Evolutionary conservation across 768 basidiomycete species (phyloP).

Genomic region (Phanerodontia chrysosporium): DNA sequence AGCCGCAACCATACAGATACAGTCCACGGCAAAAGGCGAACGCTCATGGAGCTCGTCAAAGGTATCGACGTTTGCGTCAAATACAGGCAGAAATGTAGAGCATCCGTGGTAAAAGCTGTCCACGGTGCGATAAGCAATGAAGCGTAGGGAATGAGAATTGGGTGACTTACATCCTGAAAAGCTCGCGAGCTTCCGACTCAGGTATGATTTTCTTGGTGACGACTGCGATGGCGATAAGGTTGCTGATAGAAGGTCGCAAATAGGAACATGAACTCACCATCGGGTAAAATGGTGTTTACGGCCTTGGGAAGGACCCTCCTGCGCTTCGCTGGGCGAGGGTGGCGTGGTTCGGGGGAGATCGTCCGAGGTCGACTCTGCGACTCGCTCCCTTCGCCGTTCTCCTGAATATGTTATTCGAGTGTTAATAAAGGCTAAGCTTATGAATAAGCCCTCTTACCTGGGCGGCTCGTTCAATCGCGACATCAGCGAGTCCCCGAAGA

Average conservation of each 20-base stretch:
- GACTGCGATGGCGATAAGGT: slow-evolving; percentile 39
- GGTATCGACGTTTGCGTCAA: slow-evolving; percentile 78
- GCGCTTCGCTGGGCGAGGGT: slow-evolving; percentile 63
- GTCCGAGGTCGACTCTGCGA: slow-evolving; percentile 73
- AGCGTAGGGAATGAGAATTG: background rate
- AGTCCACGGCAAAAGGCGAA: slow-evolving; percentile 90
- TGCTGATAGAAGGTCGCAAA: background rate
- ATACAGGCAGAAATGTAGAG: slow-evolving; percentile 85
- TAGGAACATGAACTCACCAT: slow-evolving; percentile 45
- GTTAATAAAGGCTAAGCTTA: background rate
- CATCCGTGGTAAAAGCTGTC: slow-evolving; percentile 88
- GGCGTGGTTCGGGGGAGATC: slow-evolving; percentile 62
- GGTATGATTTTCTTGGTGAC: slow-evolving; percentile 80
- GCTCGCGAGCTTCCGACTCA: slow-evolving; percentile 78
- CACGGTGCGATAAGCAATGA: slow-evolving; percentile 13
- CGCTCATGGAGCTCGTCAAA: slow-evolving; percentile 82
- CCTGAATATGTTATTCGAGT: slow-evolving; percentile 33
- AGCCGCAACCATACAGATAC: slow-evolving; percentile 91
- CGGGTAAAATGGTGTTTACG: slow-evolving; percentile 64
- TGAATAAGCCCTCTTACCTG: slow-evolving; percentile 44
- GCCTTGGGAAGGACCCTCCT: slow-evolving; percentile 67
- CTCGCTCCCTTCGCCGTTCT: slow-evolving; percentile 75
- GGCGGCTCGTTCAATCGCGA: slow-evolving; percentile 73
- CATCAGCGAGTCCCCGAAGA: slow-evolving; percentile 73
- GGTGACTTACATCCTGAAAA: slow-evolving; percentile 73